These are phyloP conservation scores for Neurospora sp. DNA, from an alignment of 2,329 filamentous ascomycete genomes.

Conservation along the genomic window DNA sequence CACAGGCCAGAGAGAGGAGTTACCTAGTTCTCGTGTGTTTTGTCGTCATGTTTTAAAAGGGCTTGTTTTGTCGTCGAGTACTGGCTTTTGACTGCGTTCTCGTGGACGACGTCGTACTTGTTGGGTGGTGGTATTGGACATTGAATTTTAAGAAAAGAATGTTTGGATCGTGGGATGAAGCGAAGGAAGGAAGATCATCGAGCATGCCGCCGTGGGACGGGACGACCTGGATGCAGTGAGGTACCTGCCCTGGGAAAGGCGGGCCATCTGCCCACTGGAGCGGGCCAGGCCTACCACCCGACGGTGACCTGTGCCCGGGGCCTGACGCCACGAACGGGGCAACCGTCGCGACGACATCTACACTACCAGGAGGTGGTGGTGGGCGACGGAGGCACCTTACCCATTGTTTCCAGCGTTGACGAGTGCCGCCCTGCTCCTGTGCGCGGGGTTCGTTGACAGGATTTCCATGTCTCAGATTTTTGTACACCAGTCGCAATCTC, in stretches of 20 bases:
- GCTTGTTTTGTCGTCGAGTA: neutral
- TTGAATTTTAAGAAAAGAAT: neutral
- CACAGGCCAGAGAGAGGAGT: neutral
- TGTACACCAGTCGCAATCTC: neutral
- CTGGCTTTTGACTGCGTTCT: neutral
- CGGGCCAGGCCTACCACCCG: neutral
- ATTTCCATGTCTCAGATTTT: neutral
- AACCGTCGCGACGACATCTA: neutral
- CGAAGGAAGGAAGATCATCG: too few relatives aligned
- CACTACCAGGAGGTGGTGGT: neutral
- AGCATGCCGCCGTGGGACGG: neutral
- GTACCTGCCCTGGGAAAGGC: neutral
- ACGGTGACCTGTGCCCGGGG: neutral
- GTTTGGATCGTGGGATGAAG: neutral
- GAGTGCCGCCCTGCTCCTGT: neutral
- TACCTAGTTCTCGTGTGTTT: neutral
- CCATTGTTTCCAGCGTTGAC: too few relatives aligned
- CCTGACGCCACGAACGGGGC: neutral
- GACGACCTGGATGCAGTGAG: neutral
- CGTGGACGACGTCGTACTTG: neutral
- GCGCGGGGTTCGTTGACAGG: neutral
- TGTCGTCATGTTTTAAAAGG: neutral
- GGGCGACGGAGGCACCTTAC: neutral
- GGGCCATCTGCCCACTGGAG: neutral
- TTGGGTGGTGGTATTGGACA: neutral